These are phyloP conservation scores for Isabelozyma pseudorhagii DNA, from an alignment of 805 yeast genomes.

Conservation along the genomic window DNA sequence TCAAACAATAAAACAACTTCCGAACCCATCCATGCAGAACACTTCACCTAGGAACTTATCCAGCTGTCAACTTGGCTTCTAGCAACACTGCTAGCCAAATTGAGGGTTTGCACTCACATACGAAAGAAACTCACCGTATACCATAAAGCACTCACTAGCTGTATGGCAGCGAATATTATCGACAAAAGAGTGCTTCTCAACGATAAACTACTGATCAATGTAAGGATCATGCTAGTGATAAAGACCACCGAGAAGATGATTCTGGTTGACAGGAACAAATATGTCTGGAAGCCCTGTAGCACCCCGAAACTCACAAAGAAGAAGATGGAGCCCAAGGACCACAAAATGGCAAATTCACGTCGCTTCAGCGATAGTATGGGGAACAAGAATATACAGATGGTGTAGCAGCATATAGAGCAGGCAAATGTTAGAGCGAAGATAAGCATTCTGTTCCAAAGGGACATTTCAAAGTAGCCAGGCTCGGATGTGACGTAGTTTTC, in stretches of 20 bases:
- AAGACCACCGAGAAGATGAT: conserved; percentile 37
- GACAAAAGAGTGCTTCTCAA: conserved; percentile 37
- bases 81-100: conserved; percentile 41
- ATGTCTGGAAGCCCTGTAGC: conserved; percentile 39
- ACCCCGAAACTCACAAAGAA: conserved; percentile 46
- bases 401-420: conserved; percentile 38
- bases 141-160: conserved; percentile 41
- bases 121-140: conserved; percentile 47
- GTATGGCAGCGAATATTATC: conserved; percentile 39
- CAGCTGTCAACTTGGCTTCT: conserved; percentile 43
- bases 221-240: conserved; percentile 36
- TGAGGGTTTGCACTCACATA: conserved; percentile 43
- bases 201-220: conserved; percentile 33
- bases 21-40: too few species aligned
- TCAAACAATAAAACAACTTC: too few species aligned
- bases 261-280: conserved; percentile 40
- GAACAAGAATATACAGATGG: conserved; percentile 41
- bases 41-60: conserved; percentile 25
- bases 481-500: conserved; percentile 42
- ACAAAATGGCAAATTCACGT: conserved; percentile 43
- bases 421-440: conserved; percentile 43
- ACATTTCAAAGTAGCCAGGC: conserved; percentile 41
- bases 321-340: conserved; percentile 46
- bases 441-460: conserved; percentile 46
- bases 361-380: conserved; percentile 43